Conservation (phyloP, 1,139 yeast species). For the Candida sp. region DNA sequence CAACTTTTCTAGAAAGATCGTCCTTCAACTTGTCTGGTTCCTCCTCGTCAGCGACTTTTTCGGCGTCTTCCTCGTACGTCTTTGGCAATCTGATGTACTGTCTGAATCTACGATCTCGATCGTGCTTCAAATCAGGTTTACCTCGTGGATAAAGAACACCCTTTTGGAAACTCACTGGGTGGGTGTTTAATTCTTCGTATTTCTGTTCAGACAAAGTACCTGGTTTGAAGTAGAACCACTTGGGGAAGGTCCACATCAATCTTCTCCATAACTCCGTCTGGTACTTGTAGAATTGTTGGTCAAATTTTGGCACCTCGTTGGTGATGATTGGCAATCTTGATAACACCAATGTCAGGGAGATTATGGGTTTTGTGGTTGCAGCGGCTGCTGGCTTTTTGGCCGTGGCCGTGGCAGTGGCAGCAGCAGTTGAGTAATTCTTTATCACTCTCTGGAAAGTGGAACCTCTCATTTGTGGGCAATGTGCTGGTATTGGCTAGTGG, state of each 20-base stretch:
- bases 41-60: slow-evolving; percentile 35
- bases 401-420: slow-evolving; percentile 1
- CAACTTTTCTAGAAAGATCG: slow-evolving; percentile 70
- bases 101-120: slow-evolving; percentile 86
- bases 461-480: neutral
- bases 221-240: slow-evolving; percentile 87
- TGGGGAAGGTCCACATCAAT: slow-evolving; percentile 98
- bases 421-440: slow-evolving; percentile 3
- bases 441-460: slow-evolving; percentile 1
- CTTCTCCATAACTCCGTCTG: slow-evolving; percentile 88
- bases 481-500: neutral
- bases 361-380: slow-evolving; percentile 10
- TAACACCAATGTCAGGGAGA: slow-evolving; percentile 57
- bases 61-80: slow-evolving; percentile 48
- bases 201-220: slow-evolving; percentile 91
- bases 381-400: neutral
- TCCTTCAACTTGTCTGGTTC: slow-evolving; percentile 33
- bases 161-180: slow-evolving; percentile 74
- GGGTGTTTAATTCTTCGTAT: slow-evolving; percentile 74
- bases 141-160: slow-evolving; percentile 84
- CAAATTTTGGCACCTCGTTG: slow-evolving; percentile 75
- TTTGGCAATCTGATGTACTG: slow-evolving; percentile 78
- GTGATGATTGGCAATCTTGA: slow-evolving; percentile 87
- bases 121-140: slow-evolving; percentile 82
- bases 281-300: slow-evolving; percentile 76